Evolutionary conservation across 2,329 filamentous ascomycete genomes (phyloP), one percentile per base, ranked within the genome.

Genomic region (Madurella mycetomatis): DNA sequence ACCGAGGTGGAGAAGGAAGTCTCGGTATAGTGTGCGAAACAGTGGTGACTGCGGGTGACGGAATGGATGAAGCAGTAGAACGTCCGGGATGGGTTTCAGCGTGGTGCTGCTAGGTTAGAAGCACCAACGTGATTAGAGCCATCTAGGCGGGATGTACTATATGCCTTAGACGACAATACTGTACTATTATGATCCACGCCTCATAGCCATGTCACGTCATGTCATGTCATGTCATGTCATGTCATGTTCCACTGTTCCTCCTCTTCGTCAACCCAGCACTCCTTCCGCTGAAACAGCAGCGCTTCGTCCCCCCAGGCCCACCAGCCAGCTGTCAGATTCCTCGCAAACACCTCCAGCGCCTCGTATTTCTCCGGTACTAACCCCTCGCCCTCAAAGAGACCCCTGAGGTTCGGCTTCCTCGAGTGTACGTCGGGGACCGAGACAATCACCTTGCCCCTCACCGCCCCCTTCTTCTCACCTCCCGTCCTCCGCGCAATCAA

Each of bases 251-350:
- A 34, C 15, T 11, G 7, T 19, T 50, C 45, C 45, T 54, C 54
- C 5, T 47, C 52, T 51, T 47, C 45, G 31, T 64, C 58, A 47
- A 65, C 53, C 82, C 82, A 86, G 62, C 77, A 70, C 39, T 77
- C 72, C 7, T 76, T 68, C 55, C 78, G 76, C 64, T 92, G 89
- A 62, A 87, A 91, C 57, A 81, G 81, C 54, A 90, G 68, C 9
- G 82, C 85, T 63, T 92, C 84, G 61, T 91, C 79, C 2, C 89
- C 89, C 87, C 87, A 92, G 30, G 81, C 80, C 79, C 84, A 88
- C 88, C 89, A 92, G 0, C 86, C 86, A 8, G 82, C 78, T 1
- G 88, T 89, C 43, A 90, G 70, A 65, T 87, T 83, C 53, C 89
- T 77, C 1, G 88, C 86, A 71, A 92, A 94, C 1, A 92, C 75